A percentile compares a stretch with the other conserved stretches of the same genome.
Evolutionary conservation across 805 yeast species (phyloP).

Genomic region (Lachancea lanzarotensis): DNA sequence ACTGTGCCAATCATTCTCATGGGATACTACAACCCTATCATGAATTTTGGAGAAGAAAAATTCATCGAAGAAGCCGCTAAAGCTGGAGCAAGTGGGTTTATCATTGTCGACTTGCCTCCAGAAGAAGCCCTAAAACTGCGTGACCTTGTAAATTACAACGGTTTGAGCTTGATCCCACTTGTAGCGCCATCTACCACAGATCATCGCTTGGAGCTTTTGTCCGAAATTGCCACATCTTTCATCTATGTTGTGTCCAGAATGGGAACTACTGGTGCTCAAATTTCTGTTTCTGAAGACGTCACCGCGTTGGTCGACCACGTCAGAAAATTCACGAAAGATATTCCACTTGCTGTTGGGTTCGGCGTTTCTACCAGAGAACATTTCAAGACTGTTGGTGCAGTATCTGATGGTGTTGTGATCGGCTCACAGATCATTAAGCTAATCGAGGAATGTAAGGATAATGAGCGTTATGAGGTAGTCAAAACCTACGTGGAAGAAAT

Average conservation of each 20-base stretch:
- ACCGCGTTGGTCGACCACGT: constrained; percentile 67
- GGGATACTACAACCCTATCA: constrained; percentile 97
- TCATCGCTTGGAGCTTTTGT: constrained; percentile 70
- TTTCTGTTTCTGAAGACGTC: constrained; percentile 56
- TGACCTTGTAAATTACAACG: constrained; percentile 56
- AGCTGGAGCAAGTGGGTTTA: constrained; percentile 93
- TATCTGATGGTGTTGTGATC: constrained; percentile 93
- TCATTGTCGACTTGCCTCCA: constrained; percentile 94
- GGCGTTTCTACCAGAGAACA: constrained; percentile 95
- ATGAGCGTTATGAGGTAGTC: constrained; percentile 56
- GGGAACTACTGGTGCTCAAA: constrained; percentile 92
- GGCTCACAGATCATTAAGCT: constrained; percentile 79
- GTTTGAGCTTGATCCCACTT: constrained; percentile 81
- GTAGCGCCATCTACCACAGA: constrained; percentile 97
- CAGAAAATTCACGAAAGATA: constrained; percentile 64
- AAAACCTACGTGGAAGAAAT: constrained; percentile 62
- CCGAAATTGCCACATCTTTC: constrained; percentile 88
- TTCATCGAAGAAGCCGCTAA: constrained; percentile 69
- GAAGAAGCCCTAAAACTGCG: constrained; percentile 92
- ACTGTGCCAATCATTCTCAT: constrained; percentile 83
- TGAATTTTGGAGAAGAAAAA: constrained; percentile 82
- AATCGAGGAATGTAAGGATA: constrained; percentile 57
- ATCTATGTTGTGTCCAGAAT: constrained; percentile 94
- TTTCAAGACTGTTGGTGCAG: constrained; percentile 65
- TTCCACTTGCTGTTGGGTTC: constrained; percentile 91